Conservation (phyloP, 2,329 filamentous ascomycete species). For the Lachnum nothofagi region DNA sequence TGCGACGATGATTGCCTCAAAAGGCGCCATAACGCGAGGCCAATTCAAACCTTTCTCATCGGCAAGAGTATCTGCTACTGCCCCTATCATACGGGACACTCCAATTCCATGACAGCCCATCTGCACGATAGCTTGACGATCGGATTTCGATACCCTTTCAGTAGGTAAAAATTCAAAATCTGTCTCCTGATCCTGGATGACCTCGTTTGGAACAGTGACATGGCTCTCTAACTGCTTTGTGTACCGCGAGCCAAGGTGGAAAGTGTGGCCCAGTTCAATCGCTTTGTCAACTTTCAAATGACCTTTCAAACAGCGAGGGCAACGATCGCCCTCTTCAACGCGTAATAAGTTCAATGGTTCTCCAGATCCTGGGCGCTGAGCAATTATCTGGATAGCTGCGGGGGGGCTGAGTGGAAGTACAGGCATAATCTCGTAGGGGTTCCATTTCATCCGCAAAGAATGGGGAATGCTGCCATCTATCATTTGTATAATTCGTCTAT, state of each 20-base stretch:
- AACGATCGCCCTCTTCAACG: slow-evolving; percentile 63
- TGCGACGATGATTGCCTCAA: slow-evolving; percentile 65
- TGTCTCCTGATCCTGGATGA: slow-evolving; percentile 19
- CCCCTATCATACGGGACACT: slow-evolving; percentile 82
- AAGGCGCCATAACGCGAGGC: slow-evolving; percentile 83
- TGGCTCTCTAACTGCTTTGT: slow-evolving; percentile 66
- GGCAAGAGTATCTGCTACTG: slow-evolving; percentile 70
- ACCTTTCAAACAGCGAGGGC: slow-evolving; percentile 63
- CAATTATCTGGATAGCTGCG: slow-evolving; percentile 20
- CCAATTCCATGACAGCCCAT: slow-evolving; percentile 99
- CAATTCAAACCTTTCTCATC: slow-evolving; percentile 76
- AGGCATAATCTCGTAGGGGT: not conserved
- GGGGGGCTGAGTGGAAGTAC: not conserved
- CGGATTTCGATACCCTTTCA: not conserved
- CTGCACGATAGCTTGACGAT: slow-evolving; percentile 55
- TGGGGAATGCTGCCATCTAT: slow-evolving; percentile 34
- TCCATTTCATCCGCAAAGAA: not conserved
- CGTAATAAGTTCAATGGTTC: slow-evolving; percentile 58
- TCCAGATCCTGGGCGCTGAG: slow-evolving; percentile 34
- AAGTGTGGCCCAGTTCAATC: slow-evolving; percentile 91
- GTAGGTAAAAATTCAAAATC: slow-evolving; percentile 1
- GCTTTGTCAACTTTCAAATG: slow-evolving; percentile 63
- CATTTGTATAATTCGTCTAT: slow-evolving; percentile 34
- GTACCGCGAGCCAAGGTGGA: slow-evolving; percentile 87
- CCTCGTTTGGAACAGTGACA: slow-evolving; percentile 43